Percentiles rank a stretch among this genome's conserved stretches.
These are phyloP conservation scores for Hortiboletus campestris DNA, from an alignment of 768 basidiomycete species.

Conservation along the genomic window DNA sequence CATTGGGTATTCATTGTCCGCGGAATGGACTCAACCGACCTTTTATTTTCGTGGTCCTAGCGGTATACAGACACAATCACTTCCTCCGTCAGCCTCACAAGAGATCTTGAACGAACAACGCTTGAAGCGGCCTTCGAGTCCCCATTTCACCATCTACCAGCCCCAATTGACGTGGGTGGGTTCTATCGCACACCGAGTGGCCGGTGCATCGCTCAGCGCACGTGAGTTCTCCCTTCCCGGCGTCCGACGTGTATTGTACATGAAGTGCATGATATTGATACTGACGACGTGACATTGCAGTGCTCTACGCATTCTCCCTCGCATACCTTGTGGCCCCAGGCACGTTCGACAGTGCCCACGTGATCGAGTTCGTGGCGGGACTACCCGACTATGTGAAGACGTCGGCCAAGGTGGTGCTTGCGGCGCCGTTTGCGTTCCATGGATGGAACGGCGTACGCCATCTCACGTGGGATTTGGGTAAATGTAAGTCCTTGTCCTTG, in stretches of 20 bases:
- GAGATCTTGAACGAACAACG: constrained; percentile 87
- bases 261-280: no score
- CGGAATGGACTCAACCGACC: not conserved
- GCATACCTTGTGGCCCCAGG: constrained; percentile 82
- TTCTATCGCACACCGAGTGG: constrained; percentile 85
- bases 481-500: constrained; percentile 57
- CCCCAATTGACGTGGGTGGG: constrained; percentile 88
- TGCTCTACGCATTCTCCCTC: constrained; percentile 85
- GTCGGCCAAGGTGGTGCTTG: constrained; percentile 73
- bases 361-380: constrained; percentile 67
- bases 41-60: constrained; percentile 29
- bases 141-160: constrained; percentile 97
- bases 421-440: constrained; percentile 89
- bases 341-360: constrained; percentile 73
- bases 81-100: constrained; percentile 54
- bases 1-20: not conserved
- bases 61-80: constrained; percentile 60
- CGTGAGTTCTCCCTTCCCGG: constrained; percentile 12
- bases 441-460: constrained; percentile 88
- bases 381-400: constrained; percentile 79
- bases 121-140: constrained; percentile 82
- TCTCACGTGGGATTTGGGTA: constrained; percentile 84
- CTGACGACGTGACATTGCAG: constrained; percentile 35
- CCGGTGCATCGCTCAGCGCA: constrained; percentile 76
- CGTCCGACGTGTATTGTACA: not conserved